These are phyloP conservation scores for Podila horticola DNA, from an alignment of 192 early-diverging fungal species.

Conservation along the genomic window DNA sequence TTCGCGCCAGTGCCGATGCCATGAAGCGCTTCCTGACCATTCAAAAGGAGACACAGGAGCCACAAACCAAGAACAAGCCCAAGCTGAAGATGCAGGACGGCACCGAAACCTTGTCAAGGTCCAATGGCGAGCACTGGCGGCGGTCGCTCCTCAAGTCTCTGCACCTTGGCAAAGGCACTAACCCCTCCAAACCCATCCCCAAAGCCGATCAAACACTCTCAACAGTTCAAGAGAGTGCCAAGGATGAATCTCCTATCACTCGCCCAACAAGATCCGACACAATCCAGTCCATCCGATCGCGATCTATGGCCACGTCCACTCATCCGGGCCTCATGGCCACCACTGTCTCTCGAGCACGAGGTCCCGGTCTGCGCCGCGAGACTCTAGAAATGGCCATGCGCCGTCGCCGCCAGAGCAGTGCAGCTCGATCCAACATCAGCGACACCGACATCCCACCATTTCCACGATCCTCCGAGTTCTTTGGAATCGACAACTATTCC, in stretches of 20 bases:
- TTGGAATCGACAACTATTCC: slow-evolving; percentile 19
- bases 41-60: slow-evolving; percentile 1
- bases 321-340: slow-evolving; percentile 32
- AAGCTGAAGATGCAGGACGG: slow-evolving; percentile 3
- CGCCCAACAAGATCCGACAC: slow-evolving; percentile 13
- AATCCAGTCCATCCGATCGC: slow-evolving; percentile 20
- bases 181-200: not conserved
- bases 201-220: not conserved
- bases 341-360: slow-evolving; percentile 8
- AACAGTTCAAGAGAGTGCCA: no score
- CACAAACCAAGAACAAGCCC: not conserved
- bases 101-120: not conserved
- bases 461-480: slow-evolving; percentile 31
- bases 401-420: slow-evolving; percentile 36
- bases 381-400: slow-evolving; percentile 50
- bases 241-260: not conserved
- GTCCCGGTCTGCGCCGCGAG: slow-evolving; percentile 19
- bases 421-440: slow-evolving; percentile 12
- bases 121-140: slow-evolving; percentile 13
- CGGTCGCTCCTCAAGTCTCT: slow-evolving; percentile 35
- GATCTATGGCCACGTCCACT: slow-evolving; percentile 24
- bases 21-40: slow-evolving; percentile 34
- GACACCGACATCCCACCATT: slow-evolving; percentile 4
- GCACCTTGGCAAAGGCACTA: slow-evolving; percentile 20
- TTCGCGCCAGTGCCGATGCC: slow-evolving; percentile 19